Conservation (phyloP, 192 early-diverging fungal species). For the Coemansia sp. region DNA sequence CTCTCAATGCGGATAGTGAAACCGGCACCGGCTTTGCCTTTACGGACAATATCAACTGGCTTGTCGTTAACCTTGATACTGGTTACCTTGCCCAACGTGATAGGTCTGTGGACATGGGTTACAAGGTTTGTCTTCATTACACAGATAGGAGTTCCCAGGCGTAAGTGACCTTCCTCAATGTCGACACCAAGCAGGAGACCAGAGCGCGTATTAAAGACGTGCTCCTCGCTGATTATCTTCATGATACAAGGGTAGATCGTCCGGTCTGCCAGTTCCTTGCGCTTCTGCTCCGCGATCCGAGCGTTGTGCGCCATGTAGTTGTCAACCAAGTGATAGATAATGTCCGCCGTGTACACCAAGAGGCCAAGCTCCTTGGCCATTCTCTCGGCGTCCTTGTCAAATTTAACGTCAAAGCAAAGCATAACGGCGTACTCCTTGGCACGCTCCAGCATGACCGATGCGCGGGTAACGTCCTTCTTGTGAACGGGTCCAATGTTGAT, state of each 20-base stretch:
- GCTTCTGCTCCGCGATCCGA: conserved; percentile 82
- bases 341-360: conserved; percentile 94
- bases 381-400: conserved; percentile 87
- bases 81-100: conserved; percentile 84
- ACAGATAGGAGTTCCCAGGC: conserved; percentile 90
- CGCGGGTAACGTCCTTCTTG: conserved; percentile 94
- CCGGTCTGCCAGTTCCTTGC: conserved; percentile 80
- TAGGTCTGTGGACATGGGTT: conserved; percentile 70
- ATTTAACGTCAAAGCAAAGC: conserved; percentile 90
- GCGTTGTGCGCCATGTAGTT: conserved; percentile 81
- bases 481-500: conserved; percentile 98
- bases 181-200: conserved; percentile 96
- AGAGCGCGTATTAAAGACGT: conserved; percentile 90
- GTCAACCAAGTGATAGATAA: conserved; percentile 99
- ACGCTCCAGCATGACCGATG: conserved; percentile 90
- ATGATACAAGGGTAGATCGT: conserved; percentile 94
- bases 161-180: conserved; percentile 86
- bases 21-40: conserved; percentile 78
- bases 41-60: conserved; percentile 75
- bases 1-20: conserved; percentile 87
- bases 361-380: conserved; percentile 91
- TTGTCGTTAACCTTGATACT: conserved; percentile 94
- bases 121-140: conserved; percentile 73
- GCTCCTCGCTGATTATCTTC: conserved; percentile 70
- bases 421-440: conserved; percentile 84